Base-by-base conservation (phyloP, 2,329 filamentous ascomycete genomes). In the Sphaerulina vaccinii region DNA sequence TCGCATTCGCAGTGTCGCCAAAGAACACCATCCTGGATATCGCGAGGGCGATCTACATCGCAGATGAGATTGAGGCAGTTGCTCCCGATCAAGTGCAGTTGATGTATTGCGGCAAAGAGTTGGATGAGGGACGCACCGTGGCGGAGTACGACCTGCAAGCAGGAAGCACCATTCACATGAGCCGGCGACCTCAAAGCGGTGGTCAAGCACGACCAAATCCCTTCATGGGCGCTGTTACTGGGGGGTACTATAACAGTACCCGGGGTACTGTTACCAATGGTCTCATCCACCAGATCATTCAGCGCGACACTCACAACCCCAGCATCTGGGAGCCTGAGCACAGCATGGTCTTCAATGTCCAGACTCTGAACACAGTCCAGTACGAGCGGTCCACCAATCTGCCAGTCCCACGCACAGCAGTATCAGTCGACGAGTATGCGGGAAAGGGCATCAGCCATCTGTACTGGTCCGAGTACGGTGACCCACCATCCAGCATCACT, bases 11-110 rank as follows among this genome's bases (percentile, higher is more conserved):
- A 69, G 82, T 84, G 6, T 81, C 84, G 68, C 82, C 79, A 13
- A 87, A 83, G 0, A 90, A 95, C 65, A 95, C 90, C 35, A 95
- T 95, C 73, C 90, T 95, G 78, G 95, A 96, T 56, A 90, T 96
- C 32, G 96, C 96, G 83, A 83, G 81, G 40, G 96, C 96, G 82
- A 96, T 96, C 36, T 90, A 96, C 73, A 91, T 96, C 68, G 96
- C 96, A 82, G n/a, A n/a, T n/a, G n/a, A n/a, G n/a, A n/a, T n/a
- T n/a, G 91, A 96, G 74, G 91, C 91, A 18, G 96, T 96, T 49
- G 91, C 91, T 37, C 91, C 91, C 7, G 91, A 96, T 69, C 91
- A 96, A 74, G 91, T 96, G 78, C 91, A 91, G 64, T 74, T 96
- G 62, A 96, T 96, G 71, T 96, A 96, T 62, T 90, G 90, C 37